Base-by-base conservation (phyloP, 805 yeast genomes). In the Nakazawaea pomicola region DNA sequence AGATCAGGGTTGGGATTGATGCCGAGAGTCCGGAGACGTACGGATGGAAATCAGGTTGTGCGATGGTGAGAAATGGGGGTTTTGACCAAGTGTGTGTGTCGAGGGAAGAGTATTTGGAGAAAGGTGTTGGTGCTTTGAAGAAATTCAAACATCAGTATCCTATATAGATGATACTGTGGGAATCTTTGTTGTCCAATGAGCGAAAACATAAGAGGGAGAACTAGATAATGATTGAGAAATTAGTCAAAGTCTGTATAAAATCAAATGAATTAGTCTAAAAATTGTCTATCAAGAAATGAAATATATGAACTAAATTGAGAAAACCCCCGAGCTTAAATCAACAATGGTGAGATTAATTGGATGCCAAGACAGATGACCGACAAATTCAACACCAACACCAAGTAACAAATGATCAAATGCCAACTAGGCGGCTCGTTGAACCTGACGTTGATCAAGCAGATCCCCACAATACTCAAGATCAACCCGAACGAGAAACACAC, bases 61-160 rank as follows among this genome's bases (percentile, higher is more conserved):
- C 50, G 5, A 67, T 81, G 38, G 72, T 70, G 16, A 43, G 53
- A 8, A 58, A 57, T 2, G n/a, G n/a, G n/a, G 64, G 70, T 3
- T 64, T 72, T 42, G 58, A 62, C 14, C 68, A 74, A 29, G 73
- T 81, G 14, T 68, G 78, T 41, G 78, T 93, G 6, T 72, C 95
- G 0, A 76, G 80, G 45, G 76, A 78, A 43, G 98, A 93, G 38
- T 93, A 89, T 53, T 70, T 76, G 48, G 99, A 93, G 58, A 82
- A 86, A 54, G 99, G 99, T 0, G 70, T 78, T 16, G 62, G 57
- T 44, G 40, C 55, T 57, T 10, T 61, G 55, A 39, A 60, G 56
- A 36, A 60, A 16, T 33, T 42, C 24, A 23, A 29, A 29, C 41
- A 29, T 20, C 28, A 28, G 11, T 30, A 21, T 23, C 31, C 27